These are phyloP conservation scores for Globisporangium splendens DNA, from an alignment of 352 stramenopile genomes.

Conservation along the genomic window DNA sequence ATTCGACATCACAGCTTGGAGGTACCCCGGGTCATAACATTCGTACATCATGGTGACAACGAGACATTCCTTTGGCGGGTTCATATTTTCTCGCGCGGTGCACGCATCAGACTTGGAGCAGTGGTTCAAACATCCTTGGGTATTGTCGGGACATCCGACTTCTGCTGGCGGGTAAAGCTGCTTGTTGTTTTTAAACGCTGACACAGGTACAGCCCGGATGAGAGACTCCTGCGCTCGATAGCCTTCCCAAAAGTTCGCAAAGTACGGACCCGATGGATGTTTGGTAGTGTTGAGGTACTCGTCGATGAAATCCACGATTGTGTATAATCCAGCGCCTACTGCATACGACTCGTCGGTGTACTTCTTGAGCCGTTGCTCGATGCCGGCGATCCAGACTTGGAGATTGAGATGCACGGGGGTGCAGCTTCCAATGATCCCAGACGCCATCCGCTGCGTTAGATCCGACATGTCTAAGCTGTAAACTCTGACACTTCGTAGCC, in stretches of 20 bases:
- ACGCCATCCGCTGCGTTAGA: slow-evolving; percentile 32
- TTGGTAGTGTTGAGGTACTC: slow-evolving; percentile 12
- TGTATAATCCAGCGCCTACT: slow-evolving; percentile 31
- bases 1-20: slow-evolving; percentile 34
- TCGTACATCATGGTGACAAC: slow-evolving; percentile 29
- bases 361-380: slow-evolving; percentile 2
- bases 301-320: slow-evolving; percentile 29
- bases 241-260: slow-evolving; percentile 39
- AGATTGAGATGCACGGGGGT: slow-evolving; percentile 32
- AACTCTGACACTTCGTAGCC: slow-evolving; percentile 17
- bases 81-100: slow-evolving; percentile 18
- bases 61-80: slow-evolving; percentile 26
- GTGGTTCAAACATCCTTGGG: slow-evolving; percentile 26
- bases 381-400: slow-evolving; percentile 27
- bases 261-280: slow-evolving; percentile 12
- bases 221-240: too few species aligned
- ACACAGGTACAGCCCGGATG: slow-evolving; percentile 13
- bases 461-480: background rate
- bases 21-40: slow-evolving; percentile 23
- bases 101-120: slow-evolving; percentile 38
- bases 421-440: slow-evolving; percentile 16
- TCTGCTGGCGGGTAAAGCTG: slow-evolving; percentile 13
- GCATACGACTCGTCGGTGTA: slow-evolving; percentile 30
- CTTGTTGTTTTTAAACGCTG: slow-evolving; percentile 9
- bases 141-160: slow-evolving; percentile 17